Percentiles rank a stretch among this genome's conserved stretches.
phyloP scores from a whole-genome alignment of 768 basidiomycete species.

The Boletus pseudo-olivaceus region DNA sequence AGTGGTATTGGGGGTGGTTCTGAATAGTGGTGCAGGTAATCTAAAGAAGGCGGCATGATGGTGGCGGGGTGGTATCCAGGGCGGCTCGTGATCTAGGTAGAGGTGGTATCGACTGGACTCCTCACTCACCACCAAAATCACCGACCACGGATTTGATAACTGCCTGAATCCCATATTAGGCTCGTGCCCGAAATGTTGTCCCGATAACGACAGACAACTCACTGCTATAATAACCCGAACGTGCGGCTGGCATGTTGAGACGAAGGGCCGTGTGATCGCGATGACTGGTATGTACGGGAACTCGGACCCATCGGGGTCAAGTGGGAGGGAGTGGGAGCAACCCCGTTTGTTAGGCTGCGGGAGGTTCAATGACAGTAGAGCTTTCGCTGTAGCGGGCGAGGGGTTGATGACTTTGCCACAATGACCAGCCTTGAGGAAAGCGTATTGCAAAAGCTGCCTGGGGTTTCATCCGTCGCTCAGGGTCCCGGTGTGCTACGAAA shows the following conservation, averaged over 20 bases:
- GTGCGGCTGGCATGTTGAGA: constrained; percentile 76
- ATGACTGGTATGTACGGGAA: constrained; percentile 63
- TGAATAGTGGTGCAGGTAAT: no score
- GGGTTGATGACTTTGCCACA: constrained; percentile 46
- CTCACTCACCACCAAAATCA: no score
- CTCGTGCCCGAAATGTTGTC: constrained; percentile 33
- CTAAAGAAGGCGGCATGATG: no score
- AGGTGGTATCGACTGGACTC: no score
- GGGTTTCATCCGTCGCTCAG: constrained; percentile 92
- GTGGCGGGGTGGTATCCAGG: no score
- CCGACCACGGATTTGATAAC: constrained; percentile 27
- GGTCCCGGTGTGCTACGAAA: constrained; percentile 98
- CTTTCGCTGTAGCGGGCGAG: constrained; percentile 45
- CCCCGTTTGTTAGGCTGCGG: constrained; percentile 49
- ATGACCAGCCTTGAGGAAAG: constrained; percentile 73
- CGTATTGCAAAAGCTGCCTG: constrained; percentile 88
- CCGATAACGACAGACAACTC: constrained; percentile 40
- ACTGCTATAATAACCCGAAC: constrained; percentile 69
- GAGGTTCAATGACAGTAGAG: constrained; percentile 55
- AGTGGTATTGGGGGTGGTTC: no score
- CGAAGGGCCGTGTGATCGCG: constrained; percentile 65
- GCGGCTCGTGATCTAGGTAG: no score
- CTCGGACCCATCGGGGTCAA: constrained; percentile 55
- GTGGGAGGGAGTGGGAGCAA: constrained; percentile 59
- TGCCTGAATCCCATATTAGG: constrained; percentile 37